Percentiles rank a stretch among this genome's conserved stretches.
These are phyloP conservation scores for Ceratocystis cubensis DNA, from an alignment of 2,329 filamentous ascomycete species.

Conservation along the genomic window DNA sequence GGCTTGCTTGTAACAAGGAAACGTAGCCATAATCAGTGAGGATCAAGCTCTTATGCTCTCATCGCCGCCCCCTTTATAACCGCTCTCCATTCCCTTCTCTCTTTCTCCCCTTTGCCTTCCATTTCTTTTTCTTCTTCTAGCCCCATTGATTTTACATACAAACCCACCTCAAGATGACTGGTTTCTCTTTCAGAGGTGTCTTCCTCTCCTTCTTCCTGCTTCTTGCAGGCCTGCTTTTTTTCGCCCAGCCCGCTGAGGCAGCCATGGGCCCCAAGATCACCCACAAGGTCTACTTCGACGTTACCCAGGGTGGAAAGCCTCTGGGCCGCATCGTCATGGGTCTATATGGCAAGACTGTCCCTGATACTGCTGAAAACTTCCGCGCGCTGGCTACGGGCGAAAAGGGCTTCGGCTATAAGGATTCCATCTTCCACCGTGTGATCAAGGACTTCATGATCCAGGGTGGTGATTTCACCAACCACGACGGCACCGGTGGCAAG, in stretches of 20 bases:
- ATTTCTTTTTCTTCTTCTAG: not conserved
- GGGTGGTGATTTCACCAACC: slow-evolving; percentile 76
- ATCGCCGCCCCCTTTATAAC: slow-evolving; percentile 17
- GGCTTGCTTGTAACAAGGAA: slow-evolving; percentile 6
- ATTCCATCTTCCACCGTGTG: slow-evolving; percentile 75
- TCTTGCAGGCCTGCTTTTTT: slow-evolving; percentile 60
- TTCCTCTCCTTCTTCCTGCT: slow-evolving; percentile 63
- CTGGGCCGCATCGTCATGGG: slow-evolving; percentile 68
- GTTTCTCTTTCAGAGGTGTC: slow-evolving; percentile 55
- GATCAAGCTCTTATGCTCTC: slow-evolving; percentile 9
- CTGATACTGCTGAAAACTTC: slow-evolving; percentile 63
- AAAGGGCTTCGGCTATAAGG: slow-evolving; percentile 75
- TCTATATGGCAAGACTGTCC: slow-evolving; percentile 77
- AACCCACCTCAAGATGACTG: slow-evolving; percentile 16
- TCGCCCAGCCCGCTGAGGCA: slow-evolving; percentile 61
- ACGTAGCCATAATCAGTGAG: slow-evolving; percentile 19
- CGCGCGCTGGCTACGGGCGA: slow-evolving; percentile 71
- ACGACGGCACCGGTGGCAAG: slow-evolving; percentile 73
- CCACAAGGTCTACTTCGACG: slow-evolving; percentile 85
- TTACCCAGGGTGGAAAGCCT: slow-evolving; percentile 60
- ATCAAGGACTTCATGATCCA: slow-evolving; percentile 90
- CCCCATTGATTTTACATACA: slow-evolving; percentile 42
- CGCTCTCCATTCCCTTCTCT: slow-evolving; percentile 18
- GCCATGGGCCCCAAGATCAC: slow-evolving; percentile 89
- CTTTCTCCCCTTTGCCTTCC: slow-evolving; percentile 3